phyloP scores from a whole-genome alignment of 257 asterid species.

The Cinchona pubescens region DNA sequence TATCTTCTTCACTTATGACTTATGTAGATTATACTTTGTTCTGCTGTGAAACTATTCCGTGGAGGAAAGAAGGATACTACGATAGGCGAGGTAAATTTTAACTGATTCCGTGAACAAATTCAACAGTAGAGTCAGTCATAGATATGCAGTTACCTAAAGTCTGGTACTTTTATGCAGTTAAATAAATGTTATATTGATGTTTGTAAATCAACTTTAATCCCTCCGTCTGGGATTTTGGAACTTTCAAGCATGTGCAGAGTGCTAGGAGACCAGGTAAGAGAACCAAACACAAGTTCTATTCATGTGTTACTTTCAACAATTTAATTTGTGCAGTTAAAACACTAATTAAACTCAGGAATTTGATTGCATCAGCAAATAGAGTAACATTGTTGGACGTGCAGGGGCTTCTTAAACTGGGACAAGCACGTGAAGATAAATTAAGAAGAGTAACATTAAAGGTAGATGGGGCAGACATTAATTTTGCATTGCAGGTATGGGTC shows the following conservation, averaged over 20 bases:
- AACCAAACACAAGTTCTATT: background rate
- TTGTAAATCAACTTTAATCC: constrained; percentile 78
- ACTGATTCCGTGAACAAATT: constrained; percentile 5
- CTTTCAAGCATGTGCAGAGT: constrained; percentile 86
- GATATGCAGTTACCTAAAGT: background rate
- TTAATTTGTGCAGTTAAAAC: background rate
- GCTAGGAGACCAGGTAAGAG: constrained; percentile 87
- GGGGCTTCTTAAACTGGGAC: constrained; percentile 90
- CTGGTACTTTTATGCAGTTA: constrained; percentile 46
- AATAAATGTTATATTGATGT: constrained; percentile 63
- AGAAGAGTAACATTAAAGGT: constrained; percentile 69
- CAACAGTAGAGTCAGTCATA: background rate
- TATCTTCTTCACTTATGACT: constrained; percentile 1
- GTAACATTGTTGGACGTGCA: constrained; percentile 32
- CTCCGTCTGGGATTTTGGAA: constrained; percentile 72
- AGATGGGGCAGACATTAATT: constrained; percentile 69
- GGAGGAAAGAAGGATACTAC: constrained; percentile 80
- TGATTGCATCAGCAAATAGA: constrained; percentile 12
- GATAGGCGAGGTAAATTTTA: constrained; percentile 69
- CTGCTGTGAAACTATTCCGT: constrained; percentile 88
- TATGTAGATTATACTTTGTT: constrained; percentile 86
- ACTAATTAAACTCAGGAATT: background rate
- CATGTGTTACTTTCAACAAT: background rate
- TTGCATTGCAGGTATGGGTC: constrained; percentile 74
- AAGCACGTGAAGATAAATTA: constrained; percentile 73